phyloP scores from a whole-genome alignment of 352 stramenopile genomes.

The Globisporangium cystogenes region DNA sequence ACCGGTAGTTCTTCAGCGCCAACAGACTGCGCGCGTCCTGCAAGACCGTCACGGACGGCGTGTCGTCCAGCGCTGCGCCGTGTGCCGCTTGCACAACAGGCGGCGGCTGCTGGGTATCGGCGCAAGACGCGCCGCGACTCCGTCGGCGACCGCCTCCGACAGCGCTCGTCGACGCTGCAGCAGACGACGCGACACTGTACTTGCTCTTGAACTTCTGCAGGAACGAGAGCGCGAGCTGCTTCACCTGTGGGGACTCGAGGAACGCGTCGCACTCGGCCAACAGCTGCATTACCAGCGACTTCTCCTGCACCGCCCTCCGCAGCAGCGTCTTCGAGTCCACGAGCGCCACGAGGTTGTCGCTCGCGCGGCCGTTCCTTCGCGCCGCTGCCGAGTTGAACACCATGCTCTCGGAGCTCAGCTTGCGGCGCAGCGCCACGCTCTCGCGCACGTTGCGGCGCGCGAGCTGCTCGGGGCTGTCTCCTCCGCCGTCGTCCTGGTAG shows the following conservation, averaged over 20 bases:
- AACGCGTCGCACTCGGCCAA: conserved; percentile 42
- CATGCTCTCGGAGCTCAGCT: conserved; percentile 56
- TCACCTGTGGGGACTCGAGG: conserved; percentile 32
- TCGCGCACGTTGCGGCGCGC: conserved; percentile 41
- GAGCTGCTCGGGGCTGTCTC: conserved; percentile 6
- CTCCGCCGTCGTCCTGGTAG: conserved; percentile 16
- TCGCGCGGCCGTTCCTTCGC: conserved; percentile 10
- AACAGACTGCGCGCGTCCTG: conserved; percentile 48
- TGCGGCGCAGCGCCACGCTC: conserved; percentile 41
- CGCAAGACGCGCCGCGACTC: background rate
- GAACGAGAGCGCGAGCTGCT: conserved; percentile 35
- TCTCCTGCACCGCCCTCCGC: conserved; percentile 18
- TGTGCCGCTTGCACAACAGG: background rate
- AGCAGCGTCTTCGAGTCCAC: conserved; percentile 18
- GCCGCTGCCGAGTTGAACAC: conserved; percentile 15
- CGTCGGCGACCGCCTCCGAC: background rate
- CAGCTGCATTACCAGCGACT: conserved; percentile 22
- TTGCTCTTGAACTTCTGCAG: conserved; percentile 50
- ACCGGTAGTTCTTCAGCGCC: conserved; percentile 67
- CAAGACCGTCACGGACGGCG: conserved; percentile 27
- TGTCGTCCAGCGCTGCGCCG: too few relatives aligned
- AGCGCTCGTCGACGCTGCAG: background rate
- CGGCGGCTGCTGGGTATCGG: background rate
- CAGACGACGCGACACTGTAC: conserved; percentile 17
- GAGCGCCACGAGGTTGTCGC: conserved; percentile 29